Base-by-base conservation (phyloP, 2,329 filamentous ascomycete species). In the Pseudogymnoascus sp. region DNA sequence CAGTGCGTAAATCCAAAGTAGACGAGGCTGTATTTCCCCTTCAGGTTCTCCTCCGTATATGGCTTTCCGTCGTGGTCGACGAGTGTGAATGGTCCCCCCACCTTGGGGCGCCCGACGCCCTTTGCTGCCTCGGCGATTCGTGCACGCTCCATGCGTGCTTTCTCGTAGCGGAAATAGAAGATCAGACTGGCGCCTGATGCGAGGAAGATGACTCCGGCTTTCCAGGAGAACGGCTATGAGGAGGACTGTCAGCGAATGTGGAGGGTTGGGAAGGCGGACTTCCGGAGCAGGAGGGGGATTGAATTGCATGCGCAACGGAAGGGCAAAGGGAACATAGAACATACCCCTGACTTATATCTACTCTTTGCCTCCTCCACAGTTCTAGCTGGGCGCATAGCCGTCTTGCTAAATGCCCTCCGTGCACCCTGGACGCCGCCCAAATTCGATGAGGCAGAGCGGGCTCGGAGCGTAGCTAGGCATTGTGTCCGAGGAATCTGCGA, bases 1-100 rank as follows among this genome's bases (percentile, higher is more conserved):
- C 94, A 99, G 75, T 97, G 92, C 7, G 91, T 93, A 81, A 99
- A 99, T 70, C 94, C 94, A 73, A 99, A 99, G 78, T 99, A 99
- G 37, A 97, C 89, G 76, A 95, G 75, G 61, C 84, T 83, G 77
- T 96, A 94, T 74, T 89, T 90, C 60, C 94, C 94, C 79, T 88
- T 89, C 79, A 97, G 81, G 74, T 93, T 86, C 71, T 86, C 82
- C 69, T 88, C 88, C 2, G 88, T 89, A 68, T 96, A 92, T 37
- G 80, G 79, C 61, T 85, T 84, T 58, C 92, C 92, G 65, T 96
- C 78, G 69, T 96, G 86, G 76, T 97, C 91, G 39, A 88, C 77
- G 68, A 99, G 78, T 65, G 86, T 80, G 73, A 99, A 97, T 0
- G 86, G 79, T 0, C 94, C 94, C 61, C 94, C 94, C 60, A 99